Percentiles rank a stretch among this genome's conserved stretches.
Evolutionary conservation across 106 monocot species (phyloP).

Genomic region (Alisma plantagoaquatica): DNA sequence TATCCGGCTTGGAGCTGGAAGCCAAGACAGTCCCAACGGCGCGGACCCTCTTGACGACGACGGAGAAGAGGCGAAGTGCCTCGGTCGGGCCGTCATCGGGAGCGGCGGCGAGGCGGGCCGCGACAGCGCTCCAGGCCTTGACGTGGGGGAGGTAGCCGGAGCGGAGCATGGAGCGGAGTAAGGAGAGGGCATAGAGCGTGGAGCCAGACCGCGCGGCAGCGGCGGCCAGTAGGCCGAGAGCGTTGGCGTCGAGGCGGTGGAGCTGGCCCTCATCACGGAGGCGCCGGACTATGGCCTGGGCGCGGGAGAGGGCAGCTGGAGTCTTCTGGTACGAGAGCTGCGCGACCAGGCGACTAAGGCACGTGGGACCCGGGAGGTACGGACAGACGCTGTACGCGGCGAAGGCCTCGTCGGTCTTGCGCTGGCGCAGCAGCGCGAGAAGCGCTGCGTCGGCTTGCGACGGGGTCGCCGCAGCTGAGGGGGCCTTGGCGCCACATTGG

Average conservation of each 20-base stretch:
- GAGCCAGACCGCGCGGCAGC: constrained; percentile 28
- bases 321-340: constrained; percentile 69
- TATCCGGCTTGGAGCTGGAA: constrained; percentile 49
- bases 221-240: constrained; percentile 66
- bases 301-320: constrained; percentile 51
- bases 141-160: too few relatives aligned
- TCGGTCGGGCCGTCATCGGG: too few relatives aligned
- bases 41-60: too few relatives aligned
- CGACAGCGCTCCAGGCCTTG: too few relatives aligned
- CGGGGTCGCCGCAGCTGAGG: too few relatives aligned
- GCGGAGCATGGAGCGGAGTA: constrained; percentile 20
- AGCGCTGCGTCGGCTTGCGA: constrained; percentile 40
- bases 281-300: constrained; percentile 55
- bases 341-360: constrained; percentile 70
- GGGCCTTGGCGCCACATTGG: not conserved
- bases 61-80: too few relatives aligned
- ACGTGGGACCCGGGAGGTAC: constrained; percentile 47
- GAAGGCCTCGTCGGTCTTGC: constrained; percentile 63
- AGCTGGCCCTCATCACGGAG: constrained; percentile 43
- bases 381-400: constrained; percentile 21
- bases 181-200: constrained; percentile 14
- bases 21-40: too few relatives aligned
- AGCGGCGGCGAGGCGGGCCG: too few relatives aligned
- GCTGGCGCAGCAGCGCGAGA: constrained; percentile 58
- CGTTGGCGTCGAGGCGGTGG: constrained; percentile 70